Percentiles rank a stretch among this genome's conserved stretches.
phyloP scores from a whole-genome alignment of 495 filamentous ascomycete species.

The Trypethelium eluteriae region DNA sequence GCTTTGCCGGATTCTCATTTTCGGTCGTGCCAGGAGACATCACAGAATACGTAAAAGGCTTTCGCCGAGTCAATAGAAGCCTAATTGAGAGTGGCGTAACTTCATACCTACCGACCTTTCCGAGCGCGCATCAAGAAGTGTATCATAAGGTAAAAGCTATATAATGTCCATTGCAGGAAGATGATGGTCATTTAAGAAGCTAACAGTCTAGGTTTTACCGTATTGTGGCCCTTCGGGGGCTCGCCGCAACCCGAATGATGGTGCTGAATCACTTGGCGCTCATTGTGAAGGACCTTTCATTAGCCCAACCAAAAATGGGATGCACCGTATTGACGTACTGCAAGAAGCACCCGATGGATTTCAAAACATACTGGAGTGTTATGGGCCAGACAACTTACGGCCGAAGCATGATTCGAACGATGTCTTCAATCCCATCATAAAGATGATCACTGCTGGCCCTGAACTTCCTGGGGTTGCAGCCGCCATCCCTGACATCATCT shows the following conservation, averaged over 20 bases:
- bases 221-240: constrained; percentile 61
- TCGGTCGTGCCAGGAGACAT: constrained; percentile 57
- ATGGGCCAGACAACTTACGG: constrained; percentile 57
- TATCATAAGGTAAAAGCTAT: constrained; percentile 49
- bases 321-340: constrained; percentile 62
- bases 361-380: constrained; percentile 56
- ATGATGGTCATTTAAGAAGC: constrained; percentile 11
- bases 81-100: constrained; percentile 73
- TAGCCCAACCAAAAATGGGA: constrained; percentile 59
- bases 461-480: constrained; percentile 58
- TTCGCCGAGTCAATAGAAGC: constrained; percentile 58
- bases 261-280: constrained; percentile 73
- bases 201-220: constrained; percentile 50
- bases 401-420: neutral
- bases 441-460: constrained; percentile 73
- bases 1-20: constrained; percentile 80
- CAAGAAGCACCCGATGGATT: constrained; percentile 44
- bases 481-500: constrained; percentile 53
- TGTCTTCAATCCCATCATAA: constrained; percentile 40
- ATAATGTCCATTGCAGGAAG: neutral
- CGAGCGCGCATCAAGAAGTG: constrained; percentile 58
- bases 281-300: constrained; percentile 84
- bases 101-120: constrained; percentile 72
- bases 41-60: constrained; percentile 54
- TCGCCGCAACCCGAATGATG: constrained; percentile 47